Percentiles rank a stretch among this genome's conserved stretches.
phyloP scores from a whole-genome alignment of 2,329 filamentous ascomycete genomes.

The Botrytis sinoallii region DNA sequence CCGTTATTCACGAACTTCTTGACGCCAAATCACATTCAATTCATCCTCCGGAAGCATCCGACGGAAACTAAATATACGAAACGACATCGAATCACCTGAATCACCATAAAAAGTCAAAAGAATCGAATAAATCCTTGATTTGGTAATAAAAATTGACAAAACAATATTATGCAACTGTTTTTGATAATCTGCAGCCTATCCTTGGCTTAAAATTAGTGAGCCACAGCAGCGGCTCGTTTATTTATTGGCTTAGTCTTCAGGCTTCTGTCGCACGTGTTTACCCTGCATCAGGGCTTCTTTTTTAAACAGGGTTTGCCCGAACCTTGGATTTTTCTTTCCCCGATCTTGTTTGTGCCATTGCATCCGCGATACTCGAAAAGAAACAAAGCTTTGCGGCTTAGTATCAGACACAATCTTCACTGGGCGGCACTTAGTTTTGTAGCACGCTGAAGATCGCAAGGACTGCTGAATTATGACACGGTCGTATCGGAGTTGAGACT shows the following conservation, averaged over 20 bases:
- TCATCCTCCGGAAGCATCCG: background rate
- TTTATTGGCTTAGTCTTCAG: slow-evolving; percentile 11
- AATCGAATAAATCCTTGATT: background rate
- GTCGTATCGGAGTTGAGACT: background rate
- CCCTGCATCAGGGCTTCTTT: background rate
- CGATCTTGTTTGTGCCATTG: background rate
- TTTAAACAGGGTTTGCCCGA: background rate
- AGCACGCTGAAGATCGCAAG: background rate
- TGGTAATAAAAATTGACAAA: background rate
- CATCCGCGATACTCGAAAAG: background rate
- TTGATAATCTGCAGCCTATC: background rate
- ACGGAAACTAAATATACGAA: background rate
- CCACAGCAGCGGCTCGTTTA: slow-evolving; percentile 17
- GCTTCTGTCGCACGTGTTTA: background rate
- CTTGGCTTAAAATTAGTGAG: background rate
- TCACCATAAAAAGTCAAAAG: background rate
- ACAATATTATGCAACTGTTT: slow-evolving; percentile 3
- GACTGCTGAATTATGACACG: background rate
- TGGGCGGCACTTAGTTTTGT: background rate
- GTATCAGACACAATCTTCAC: background rate
- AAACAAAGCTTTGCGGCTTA: background rate
- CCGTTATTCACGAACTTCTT: background rate
- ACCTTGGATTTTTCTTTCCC: background rate
- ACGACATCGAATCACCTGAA: background rate
- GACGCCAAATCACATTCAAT: background rate